Percentiles rank a stretch among this genome's conserved stretches.
phyloP scores from a whole-genome alignment of 345 rosid species.

The Corchorus olitorius region DNA sequence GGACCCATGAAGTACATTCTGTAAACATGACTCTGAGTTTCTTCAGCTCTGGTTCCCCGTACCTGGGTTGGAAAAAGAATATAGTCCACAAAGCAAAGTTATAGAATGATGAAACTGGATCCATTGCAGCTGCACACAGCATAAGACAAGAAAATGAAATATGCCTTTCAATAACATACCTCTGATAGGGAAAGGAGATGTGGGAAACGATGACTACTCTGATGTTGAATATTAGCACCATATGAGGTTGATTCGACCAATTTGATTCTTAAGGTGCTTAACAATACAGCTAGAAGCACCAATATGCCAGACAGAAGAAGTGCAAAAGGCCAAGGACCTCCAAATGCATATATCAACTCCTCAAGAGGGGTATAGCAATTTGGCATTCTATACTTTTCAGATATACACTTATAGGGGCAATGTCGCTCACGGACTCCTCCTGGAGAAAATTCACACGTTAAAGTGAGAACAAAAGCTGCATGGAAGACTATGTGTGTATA shows the following conservation, averaged over 20 bases:
- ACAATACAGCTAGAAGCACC: constrained; percentile 67
- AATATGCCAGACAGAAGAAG: constrained; percentile 67
- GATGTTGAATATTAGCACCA: constrained; percentile 58
- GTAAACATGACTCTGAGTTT: constrained; percentile 91
- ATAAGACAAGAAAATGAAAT: constrained; percentile 20
- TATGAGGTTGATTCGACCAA: constrained; percentile 63
- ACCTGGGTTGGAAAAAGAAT: constrained; percentile 53
- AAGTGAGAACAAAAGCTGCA: constrained; percentile 22
- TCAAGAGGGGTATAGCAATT: constrained; percentile 96
- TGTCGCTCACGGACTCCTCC: constrained; percentile 71
- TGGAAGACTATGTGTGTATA: constrained; percentile 9
- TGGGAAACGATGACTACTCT: constrained; percentile 69
- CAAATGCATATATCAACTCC: constrained; percentile 87
- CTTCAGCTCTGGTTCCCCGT: constrained; percentile 88
- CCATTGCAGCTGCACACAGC: constrained; percentile 13
- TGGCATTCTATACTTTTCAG: constrained; percentile 93
- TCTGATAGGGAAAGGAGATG: constrained; percentile 89
- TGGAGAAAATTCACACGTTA: constrained; percentile 40
- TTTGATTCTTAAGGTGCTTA: constrained; percentile 74
- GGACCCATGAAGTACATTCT: constrained; percentile 98
- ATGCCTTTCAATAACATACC: constrained; percentile 43
- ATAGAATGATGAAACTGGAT: constrained; percentile 14
- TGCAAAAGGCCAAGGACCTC: constrained; percentile 88
- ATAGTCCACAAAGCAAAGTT: constrained; percentile 18
- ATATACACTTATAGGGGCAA: constrained; percentile 90